Evolutionary conservation across 768 basidiomycete genomes (phyloP), one percentile per base, ranked within the genome.

Genomic region (Boletus sp.): DNA sequence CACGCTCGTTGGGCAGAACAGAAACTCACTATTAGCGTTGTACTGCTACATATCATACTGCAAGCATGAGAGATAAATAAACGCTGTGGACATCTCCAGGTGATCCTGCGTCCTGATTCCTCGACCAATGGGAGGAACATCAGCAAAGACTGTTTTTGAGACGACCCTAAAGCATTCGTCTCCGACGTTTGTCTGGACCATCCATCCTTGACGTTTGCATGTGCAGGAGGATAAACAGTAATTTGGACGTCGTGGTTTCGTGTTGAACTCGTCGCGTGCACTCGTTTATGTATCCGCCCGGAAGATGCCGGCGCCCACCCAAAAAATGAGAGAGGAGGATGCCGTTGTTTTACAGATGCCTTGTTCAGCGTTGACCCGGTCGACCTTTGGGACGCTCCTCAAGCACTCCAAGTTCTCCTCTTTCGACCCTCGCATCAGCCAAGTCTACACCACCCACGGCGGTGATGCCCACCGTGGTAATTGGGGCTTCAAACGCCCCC

Each of bases 91-190:
- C 83, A 72, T 76, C 87, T 82, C 89, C 87, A 92, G 90, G 90
- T 92, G 86, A 87, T 92, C 90, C 85, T 80, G 90, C 90, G 77
- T 92, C 90, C 86, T 90, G 24, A 75, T 87, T 80, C 83, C 90
- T 92, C 90, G 73, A 92, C 90, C 90, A 82, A 72, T 69, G 90
- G 90, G 90, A 92, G 81, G 78, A 85, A 82, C 89, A 77, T 81
- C 90, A 84, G 90, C 90, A 84, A 82, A 86, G 89, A 92, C 81
- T 91, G 90, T 92, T 92, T 92, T 91, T 82, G 88, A 89, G 87
- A 77, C 68, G 65, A 50, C 72, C 55, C 11, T n/a, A 76, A 7
- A 11, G 28, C 14, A 5, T 70, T 71, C 49, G 52, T 92, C 88
- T 90, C 71, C 87, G 86, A 89, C 89, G 82, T 79, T 87, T 91